Conservation (phyloP, 2,329 filamentous ascomycete genomes). For the Thelonectria blattea region DNA sequence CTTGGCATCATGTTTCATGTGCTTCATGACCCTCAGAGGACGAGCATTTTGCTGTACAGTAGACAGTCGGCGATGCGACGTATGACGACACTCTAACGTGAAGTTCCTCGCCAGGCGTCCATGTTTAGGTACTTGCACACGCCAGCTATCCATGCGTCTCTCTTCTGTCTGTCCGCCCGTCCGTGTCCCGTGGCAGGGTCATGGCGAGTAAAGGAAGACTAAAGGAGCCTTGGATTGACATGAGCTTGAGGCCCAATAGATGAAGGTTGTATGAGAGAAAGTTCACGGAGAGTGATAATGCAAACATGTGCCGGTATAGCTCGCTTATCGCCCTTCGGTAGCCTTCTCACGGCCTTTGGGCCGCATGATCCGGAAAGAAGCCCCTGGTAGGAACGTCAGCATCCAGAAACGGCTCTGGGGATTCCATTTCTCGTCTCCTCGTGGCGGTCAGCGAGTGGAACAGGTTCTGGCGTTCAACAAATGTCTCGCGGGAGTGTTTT, state of each 20-base stretch:
- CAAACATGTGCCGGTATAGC: neutral
- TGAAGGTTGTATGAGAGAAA: neutral
- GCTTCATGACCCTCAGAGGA: neutral
- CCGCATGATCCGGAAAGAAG: neutral
- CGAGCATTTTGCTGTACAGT: neutral
- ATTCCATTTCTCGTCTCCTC: neutral
- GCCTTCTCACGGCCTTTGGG: neutral
- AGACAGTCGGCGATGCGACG: neutral
- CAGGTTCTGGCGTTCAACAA: conserved; percentile 7
- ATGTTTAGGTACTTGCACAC: neutral
- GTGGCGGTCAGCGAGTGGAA: conserved; percentile 27
- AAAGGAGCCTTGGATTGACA: no score
- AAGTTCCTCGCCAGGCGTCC: neutral
- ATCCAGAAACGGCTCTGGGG: neutral
- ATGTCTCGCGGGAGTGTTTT: conserved; percentile 10
- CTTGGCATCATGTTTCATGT: neutral
- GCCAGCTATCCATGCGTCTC: neutral
- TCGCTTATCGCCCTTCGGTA: neutral
- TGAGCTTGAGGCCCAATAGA: neutral
- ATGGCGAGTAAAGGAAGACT: neutral
- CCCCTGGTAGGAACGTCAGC: neutral
- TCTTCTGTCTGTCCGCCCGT: neutral
- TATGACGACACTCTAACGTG: neutral
- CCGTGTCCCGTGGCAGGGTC: neutral
- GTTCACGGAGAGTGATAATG: neutral